A percentile compares a stretch with the other conserved stretches of the same genome.
phyloP scores from a whole-genome alignment of 2,329 filamentous ascomycete species.

The Sporothrix pseudoabietina region DNA sequence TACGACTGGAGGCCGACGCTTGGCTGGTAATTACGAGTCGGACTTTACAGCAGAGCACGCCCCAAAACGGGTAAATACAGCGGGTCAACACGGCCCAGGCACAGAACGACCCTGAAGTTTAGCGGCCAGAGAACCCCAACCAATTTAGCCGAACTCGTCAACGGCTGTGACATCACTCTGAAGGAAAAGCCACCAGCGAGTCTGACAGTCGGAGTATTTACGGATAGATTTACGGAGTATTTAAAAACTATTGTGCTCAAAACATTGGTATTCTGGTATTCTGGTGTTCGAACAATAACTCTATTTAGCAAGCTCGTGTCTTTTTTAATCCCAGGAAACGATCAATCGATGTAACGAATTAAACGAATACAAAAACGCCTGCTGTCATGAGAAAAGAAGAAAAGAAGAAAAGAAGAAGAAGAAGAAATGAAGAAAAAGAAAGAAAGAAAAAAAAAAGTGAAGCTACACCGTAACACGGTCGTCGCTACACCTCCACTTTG shows the following conservation, averaged over 20 bases:
- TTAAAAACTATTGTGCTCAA: background rate
- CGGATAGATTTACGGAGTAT: background rate
- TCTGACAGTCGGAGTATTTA: too few relatives aligned
- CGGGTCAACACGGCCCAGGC: background rate
- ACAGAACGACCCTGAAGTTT: background rate
- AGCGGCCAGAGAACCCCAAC: background rate
- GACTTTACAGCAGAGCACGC: conserved; percentile 9
- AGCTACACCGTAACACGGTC: background rate
- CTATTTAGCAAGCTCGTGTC: background rate
- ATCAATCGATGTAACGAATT: background rate
- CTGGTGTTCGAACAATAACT: background rate
- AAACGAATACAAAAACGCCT: background rate
- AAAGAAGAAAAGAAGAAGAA: background rate
- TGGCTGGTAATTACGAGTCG: conserved; percentile 28
- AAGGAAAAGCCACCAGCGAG: too few relatives aligned
- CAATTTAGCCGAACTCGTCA: background rate
- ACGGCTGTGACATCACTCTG: background rate
- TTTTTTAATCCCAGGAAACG: background rate
- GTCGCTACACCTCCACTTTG: conserved; percentile 21
- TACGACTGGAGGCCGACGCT: background rate
- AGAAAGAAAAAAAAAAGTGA: background rate
- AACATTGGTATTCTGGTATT: too few relatives aligned
- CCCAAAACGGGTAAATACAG: background rate
- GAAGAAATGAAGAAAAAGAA: background rate
- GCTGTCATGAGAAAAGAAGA: background rate